Percentiles rank a stretch among this genome's conserved stretches.
Evolutionary conservation across 2,329 filamentous ascomycete genomes (phyloP).

Genomic region (Trichoderma hamatum): DNA sequence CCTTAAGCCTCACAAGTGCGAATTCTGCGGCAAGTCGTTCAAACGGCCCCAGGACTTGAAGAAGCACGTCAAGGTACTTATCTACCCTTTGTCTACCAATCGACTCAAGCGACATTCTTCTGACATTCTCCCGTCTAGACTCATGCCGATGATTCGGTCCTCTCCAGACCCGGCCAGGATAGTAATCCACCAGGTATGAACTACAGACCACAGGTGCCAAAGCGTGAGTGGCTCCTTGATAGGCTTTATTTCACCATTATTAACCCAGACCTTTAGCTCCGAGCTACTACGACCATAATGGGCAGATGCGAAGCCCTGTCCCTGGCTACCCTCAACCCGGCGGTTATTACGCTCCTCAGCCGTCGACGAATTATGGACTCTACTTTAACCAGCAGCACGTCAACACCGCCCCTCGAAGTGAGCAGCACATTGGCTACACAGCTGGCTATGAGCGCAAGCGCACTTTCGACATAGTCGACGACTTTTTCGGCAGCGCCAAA

Average conservation of each 20-base stretch:
- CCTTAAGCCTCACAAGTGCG: conserved; percentile 97
- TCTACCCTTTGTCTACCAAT: conserved; percentile 7
- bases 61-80: conserved; percentile 87
- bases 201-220: conserved; percentile 57
- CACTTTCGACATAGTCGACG: conserved; percentile 83
- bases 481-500: conserved; percentile 93
- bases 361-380: conserved; percentile 66
- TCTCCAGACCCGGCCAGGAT: conserved; percentile 57
- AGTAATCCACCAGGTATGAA: conserved; percentile 55
- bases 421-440: conserved; percentile 67
- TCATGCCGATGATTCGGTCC: conserved; percentile 90
- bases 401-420: conserved; percentile 55
- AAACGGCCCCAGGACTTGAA: conserved; percentile 98
- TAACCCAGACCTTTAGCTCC: conserved; percentile 46
- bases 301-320: conserved; percentile 62
- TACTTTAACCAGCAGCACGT: conserved; percentile 73
- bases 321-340: conserved; percentile 58
- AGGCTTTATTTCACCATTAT: background rate
- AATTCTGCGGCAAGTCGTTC: conserved; percentile 98
- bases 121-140: conserved; percentile 55
- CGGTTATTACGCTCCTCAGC: conserved; percentile 62
- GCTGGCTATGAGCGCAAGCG: conserved; percentile 75
- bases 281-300: conserved; percentile 67
- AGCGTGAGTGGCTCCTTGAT: conserved; percentile 49
- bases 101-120: background rate